Evolutionary conservation across 2,329 filamentous ascomycete species (phyloP).

Genomic region (Cordyceps javanica): DNA sequence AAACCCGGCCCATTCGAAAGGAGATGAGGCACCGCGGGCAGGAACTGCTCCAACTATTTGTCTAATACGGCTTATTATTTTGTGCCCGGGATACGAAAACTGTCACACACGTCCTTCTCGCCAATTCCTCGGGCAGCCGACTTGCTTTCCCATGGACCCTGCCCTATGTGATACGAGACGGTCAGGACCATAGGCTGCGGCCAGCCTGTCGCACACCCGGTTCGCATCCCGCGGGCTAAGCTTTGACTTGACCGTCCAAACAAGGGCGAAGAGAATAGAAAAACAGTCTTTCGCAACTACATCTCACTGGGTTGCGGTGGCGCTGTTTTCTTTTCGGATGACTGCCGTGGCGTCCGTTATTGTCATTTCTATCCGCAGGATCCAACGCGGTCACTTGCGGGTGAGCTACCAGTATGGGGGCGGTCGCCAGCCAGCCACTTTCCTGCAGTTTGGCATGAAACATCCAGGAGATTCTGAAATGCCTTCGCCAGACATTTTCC

Average conservation of each 20-base stretch:
- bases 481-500: background rate
- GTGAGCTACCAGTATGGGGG: background rate
- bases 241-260: background rate
- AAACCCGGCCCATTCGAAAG: background rate
- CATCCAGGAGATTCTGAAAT: background rate
- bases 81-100: no score
- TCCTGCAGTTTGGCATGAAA: background rate
- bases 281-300: background rate
- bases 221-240: background rate
- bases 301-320: background rate
- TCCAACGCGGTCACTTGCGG: background rate
- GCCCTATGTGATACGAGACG: background rate
- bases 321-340: background rate
- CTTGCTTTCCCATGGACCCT: background rate
- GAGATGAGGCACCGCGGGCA: no score
- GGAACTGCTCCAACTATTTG: no score
- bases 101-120: background rate
- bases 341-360: background rate
- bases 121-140: background rate
- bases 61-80: no score
- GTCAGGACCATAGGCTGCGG: background rate
- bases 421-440: background rate
- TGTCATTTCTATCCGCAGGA: background rate
- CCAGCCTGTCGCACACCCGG: conserved; percentile 4
- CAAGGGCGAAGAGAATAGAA: background rate